Evolutionary conservation across 2,329 filamentous ascomycete species (phyloP).

Genomic region (Pyricularia grisea): DNA sequence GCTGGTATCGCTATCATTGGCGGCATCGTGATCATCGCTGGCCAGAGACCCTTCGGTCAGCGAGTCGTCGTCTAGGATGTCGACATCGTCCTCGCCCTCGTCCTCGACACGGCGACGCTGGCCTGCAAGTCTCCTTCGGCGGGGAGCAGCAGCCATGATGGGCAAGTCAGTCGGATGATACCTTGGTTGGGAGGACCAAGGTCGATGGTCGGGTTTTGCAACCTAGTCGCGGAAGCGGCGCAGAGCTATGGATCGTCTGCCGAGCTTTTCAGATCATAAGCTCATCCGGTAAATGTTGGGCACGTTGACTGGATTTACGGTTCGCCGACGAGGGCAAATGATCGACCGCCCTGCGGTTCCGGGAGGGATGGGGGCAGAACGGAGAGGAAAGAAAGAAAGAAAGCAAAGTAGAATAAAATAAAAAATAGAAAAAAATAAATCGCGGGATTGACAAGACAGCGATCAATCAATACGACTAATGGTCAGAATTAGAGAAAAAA

Average conservation of each 20-base stretch:
- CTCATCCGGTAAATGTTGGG: neutral
- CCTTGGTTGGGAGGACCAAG: neutral
- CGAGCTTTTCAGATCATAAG: neutral
- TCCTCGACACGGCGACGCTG: slow-evolving; percentile 61
- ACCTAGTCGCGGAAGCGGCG: neutral
- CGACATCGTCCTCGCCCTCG: slow-evolving; percentile 54
- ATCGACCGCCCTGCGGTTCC: slow-evolving; percentile 5
- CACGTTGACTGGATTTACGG: neutral
- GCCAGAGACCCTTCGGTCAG: slow-evolving; percentile 53
- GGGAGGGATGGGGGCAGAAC: neutral
- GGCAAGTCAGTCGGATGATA: slow-evolving; percentile 1
- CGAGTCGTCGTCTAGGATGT: slow-evolving; percentile 53
- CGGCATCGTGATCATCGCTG: slow-evolving; percentile 51
- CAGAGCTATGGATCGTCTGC: neutral
- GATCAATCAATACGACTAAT: neutral
- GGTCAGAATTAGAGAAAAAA: neutral
- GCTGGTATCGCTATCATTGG: slow-evolving; percentile 55
- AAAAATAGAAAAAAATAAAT: neutral
- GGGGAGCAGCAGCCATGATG: slow-evolving; percentile 26
- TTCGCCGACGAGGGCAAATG: neutral
- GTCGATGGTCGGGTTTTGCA: neutral
- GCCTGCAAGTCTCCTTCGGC: slow-evolving; percentile 57
- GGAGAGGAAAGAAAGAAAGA: neutral
- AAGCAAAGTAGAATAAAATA: neutral
- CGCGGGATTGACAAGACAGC: neutral